Base-by-base conservation (phyloP, 495 filamentous ascomycete genomes). In the Daldinia loculata region DNA sequence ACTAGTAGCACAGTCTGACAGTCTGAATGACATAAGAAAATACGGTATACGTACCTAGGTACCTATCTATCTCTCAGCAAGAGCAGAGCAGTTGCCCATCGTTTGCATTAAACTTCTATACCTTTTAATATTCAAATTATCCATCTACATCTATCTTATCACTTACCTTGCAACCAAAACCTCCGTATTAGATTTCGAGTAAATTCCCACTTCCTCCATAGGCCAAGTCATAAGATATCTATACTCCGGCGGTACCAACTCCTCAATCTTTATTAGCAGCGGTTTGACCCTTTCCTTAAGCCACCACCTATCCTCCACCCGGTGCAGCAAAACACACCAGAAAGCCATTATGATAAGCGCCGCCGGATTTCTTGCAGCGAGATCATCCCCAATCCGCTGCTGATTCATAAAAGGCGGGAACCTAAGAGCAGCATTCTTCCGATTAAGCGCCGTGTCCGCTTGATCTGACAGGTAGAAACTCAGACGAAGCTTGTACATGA, bases 291-390 rank as follows among this genome's bases (percentile, higher is more conserved):
- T 56, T 0, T 38, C 70, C 39, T 58, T 67, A 0, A 74, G 67
- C 67, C 71, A 76, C 70, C 70, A 74, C 11, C 63, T 53, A 7
- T 70, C 61, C 60, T 74, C 56, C 6, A 71, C 71, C 11, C 74
- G 67, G 24, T 76, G 58, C 12, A 76, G 9, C 55, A 76, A 43
- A 6, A 76, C 61, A 27, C 70, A 74, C 74, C 74, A 76, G n/a
- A 39, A 76, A 5, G 67, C 67, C 71, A 74, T 71, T 1, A 74
- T 9, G 0, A 76, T 50, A 2, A 76, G 67, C n/a, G 74, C 71
- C 24, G 67, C 56, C 30, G 67, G 67, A 3, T 36, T 48, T 30
- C 56, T 58, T 15, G 19, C 60, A 1, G 63, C 67, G 5, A 74
- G 62, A 7, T 58, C 56, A 15, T 30, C 63, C 22, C 62, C 45